phyloP scores from a whole-genome alignment of 2,329 filamentous ascomycete genomes.

The Scytalidium sp. region DNA sequence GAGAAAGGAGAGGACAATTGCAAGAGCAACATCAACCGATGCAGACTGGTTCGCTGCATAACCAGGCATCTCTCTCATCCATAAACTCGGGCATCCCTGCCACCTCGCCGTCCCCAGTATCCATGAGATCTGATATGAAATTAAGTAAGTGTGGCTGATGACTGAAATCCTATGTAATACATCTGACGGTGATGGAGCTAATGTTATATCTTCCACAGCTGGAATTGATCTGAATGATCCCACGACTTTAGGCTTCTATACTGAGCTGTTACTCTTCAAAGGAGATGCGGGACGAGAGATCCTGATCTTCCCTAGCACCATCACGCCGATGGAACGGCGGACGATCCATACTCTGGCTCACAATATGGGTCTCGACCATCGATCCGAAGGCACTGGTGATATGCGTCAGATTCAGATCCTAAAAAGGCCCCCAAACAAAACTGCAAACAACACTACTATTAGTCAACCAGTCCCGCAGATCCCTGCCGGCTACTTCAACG shows the following conservation, averaged over 20 bases:
- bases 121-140: slow-evolving; percentile 16
- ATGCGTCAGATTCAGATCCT: slow-evolving; percentile 89
- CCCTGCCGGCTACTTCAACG: slow-evolving; percentile 54
- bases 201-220: slow-evolving; percentile 39
- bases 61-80: slow-evolving; percentile 77
- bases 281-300: slow-evolving; percentile 74
- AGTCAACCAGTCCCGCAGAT: slow-evolving; percentile 36
- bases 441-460: slow-evolving; percentile 4
- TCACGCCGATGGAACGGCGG: slow-evolving; percentile 80
- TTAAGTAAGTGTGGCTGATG: slow-evolving; percentile 7
- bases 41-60: slow-evolving; percentile 61
- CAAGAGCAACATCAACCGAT: slow-evolving; percentile 92
- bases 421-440: slow-evolving; percentile 47
- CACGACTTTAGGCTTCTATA: slow-evolving; percentile 82
- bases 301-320: slow-evolving; percentile 76
- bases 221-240: slow-evolving; percentile 89
- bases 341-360: slow-evolving; percentile 93
- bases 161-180: background rate
- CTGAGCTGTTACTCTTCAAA: slow-evolving; percentile 85
- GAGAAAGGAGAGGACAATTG: slow-evolving; percentile 90
- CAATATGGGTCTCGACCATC: slow-evolving; percentile 88
- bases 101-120: slow-evolving; percentile 28
- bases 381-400: slow-evolving; percentile 84
- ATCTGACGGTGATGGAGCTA: slow-evolving; percentile 39
- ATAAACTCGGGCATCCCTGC: slow-evolving; percentile 59